A percentile compares a stretch with the other conserved stretches of the same genome.
phyloP scores from a whole-genome alignment of 1,139 yeast species.

The Candida gigantensis region DNA sequence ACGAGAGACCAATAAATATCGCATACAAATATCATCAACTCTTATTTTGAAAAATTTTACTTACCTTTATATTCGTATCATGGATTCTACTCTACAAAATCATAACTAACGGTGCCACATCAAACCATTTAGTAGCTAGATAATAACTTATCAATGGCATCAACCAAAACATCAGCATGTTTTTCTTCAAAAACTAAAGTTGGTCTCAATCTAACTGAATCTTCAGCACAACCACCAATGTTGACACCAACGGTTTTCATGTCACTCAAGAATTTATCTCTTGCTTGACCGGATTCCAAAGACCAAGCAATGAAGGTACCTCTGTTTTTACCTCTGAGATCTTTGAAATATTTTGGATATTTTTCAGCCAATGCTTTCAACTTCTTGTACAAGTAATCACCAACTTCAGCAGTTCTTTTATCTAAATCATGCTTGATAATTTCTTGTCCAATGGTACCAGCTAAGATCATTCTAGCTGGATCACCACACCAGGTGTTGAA shows the following conservation, averaged over 20 bases:
- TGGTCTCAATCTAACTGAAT: constrained; percentile 76
- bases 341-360: constrained; percentile 51
- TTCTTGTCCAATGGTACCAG: constrained; percentile 69
- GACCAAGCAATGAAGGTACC: constrained; percentile 86
- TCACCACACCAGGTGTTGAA: constrained; percentile 94
- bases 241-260: constrained; percentile 67
- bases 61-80: background rate
- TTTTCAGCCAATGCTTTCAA: constrained; percentile 52
- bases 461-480: constrained; percentile 74
- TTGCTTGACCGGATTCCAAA: constrained; percentile 49
- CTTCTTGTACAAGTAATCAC: constrained; percentile 58
- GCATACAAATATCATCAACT: too few relatives aligned
- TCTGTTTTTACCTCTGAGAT: constrained; percentile 72
- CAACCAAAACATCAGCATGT: constrained; percentile 69
- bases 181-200: constrained; percentile 71
- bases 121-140: constrained; percentile 34
- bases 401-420: constrained; percentile 56
- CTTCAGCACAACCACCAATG: constrained; percentile 80
- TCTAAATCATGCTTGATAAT: constrained; percentile 60
- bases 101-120: too few relatives aligned
- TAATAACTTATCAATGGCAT: constrained; percentile 49
- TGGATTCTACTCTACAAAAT: too few relatives aligned
- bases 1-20: too few relatives aligned
- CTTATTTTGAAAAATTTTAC: too few relatives aligned
- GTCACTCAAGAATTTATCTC: constrained; percentile 59